A percentile compares a stretch with the other conserved stretches of the same genome.
These are phyloP conservation scores for Russula abietina DNA, from an alignment of 768 basidiomycete genomes.

Conservation along the genomic window DNA sequence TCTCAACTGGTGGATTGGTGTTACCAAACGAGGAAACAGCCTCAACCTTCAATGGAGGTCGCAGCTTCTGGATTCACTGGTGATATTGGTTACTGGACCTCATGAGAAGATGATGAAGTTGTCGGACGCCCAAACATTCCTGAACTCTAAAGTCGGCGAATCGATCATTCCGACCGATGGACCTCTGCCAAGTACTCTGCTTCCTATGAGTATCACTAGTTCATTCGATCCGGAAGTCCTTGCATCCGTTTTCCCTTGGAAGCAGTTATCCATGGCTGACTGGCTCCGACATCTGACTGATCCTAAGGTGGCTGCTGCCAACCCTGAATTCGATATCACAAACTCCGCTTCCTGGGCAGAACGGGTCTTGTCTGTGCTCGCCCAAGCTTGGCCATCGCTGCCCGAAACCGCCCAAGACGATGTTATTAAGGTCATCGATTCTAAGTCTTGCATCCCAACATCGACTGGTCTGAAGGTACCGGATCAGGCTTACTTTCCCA, in stretches of 20 bases:
- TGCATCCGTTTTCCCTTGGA: constrained; percentile 60
- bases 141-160: constrained; percentile 55
- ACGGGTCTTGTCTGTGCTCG: constrained; percentile 58
- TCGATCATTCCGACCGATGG: constrained; percentile 62
- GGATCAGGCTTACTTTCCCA: constrained; percentile 73
- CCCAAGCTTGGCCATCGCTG: constrained; percentile 68
- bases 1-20: constrained; percentile 76
- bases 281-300: constrained; percentile 69
- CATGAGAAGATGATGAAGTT: constrained; percentile 61
- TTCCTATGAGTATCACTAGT: constrained; percentile 63
- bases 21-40: constrained; percentile 37
- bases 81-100: constrained; percentile 43
- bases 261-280: constrained; percentile 64
- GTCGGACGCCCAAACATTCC: constrained; percentile 60
- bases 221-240: constrained; percentile 50
- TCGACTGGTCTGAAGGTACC: constrained; percentile 66
- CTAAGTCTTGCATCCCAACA: constrained; percentile 46
- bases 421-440: constrained; percentile 38
- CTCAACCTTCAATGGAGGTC: constrained; percentile 41
- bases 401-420: constrained; percentile 40
- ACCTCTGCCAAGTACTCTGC: constrained; percentile 66
- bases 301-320: constrained; percentile 36
- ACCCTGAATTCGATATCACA: constrained; percentile 55
- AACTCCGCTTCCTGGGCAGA: constrained; percentile 73
- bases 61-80: constrained; percentile 65